Evolutionary conservation across 1,284 basidiomycete genomes (phyloP), one percentile per base, ranked within the genome.

Genomic region (Cryptococcus sp.): DNA sequence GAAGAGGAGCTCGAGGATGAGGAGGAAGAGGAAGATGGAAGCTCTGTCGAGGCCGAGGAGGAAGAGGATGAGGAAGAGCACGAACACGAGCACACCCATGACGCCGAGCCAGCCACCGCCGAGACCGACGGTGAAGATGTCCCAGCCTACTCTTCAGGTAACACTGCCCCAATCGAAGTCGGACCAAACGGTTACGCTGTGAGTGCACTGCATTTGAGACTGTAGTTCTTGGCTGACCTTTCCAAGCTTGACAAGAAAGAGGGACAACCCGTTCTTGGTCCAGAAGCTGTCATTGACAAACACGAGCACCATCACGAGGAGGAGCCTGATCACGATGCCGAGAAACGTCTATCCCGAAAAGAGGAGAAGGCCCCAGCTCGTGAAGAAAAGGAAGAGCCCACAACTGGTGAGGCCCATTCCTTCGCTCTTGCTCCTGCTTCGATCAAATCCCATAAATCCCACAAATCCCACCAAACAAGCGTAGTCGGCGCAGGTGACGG

Each of bases 181-280:
- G 84, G 83, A 23, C 76, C 80, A 54, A 84, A 86, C 70, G 90
- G 87, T 49, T 90, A 88, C 71, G 78, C 83, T 60, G 88, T 92
- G 66, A 77, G 86, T 80, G 23, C 23, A 23, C 23, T 23, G 23
- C 23, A 23, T 23, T 23, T 23, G 23, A 23, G 23, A 23, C 23
- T 23, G 23, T 23, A 23, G 23, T 23, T 23, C 23, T 32, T 14
- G 5, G 31, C 38, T 32, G 13, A n/a, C 41, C 32, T n/a, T 2
- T 34, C 23, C 3, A 59, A 75, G 74, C 60, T 76, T 46, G 73
- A 74, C 52, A 76, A 76, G 67, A 73, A 74, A 65, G 64, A 63
- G 32, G 44, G 44, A 46, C 60, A 66, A 58, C 65, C 66, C 30
- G 58, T 62, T 51, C 62, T 66, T 46, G 70, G 60, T 14, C 61